Base-by-base conservation (phyloP, 2,329 filamentous ascomycete species). In the Ceratocystis variospora region DNA sequence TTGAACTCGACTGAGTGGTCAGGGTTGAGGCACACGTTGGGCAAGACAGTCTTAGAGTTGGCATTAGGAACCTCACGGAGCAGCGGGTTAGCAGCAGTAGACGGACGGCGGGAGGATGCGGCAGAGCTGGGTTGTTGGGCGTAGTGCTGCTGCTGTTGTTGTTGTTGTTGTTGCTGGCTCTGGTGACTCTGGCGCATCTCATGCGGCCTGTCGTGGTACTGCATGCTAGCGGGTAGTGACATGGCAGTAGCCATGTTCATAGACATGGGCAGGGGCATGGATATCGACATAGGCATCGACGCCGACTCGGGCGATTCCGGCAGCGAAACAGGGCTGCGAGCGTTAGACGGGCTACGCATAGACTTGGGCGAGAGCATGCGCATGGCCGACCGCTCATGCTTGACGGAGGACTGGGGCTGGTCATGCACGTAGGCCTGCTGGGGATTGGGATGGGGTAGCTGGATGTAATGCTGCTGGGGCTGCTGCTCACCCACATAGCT, bases 1-100 rank as follows among this genome's bases (percentile, higher is more conserved):
- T 83, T 81, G 73, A 92, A 93, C 68, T 83, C 80, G 48, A 84
- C 77, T n/a, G 82, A 78, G 28, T 79, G 75, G 0, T 77, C 75
- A 67, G 78, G 76, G 67, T 78, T 74, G 37, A 79, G 76, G 8
- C 78, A 76, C 69, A 77, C 77, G 73, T 80, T 82, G 70, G 75
- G 74, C 3, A 74, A 75, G 67, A 79, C 77, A 10, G 74, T 76
- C 72, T 78, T 79, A 41, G 76, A 72, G 70, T 57, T 50, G 8
- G 63, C 63, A 53, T 68, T 69, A 12, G 69, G 69, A 12, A 65
- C 22, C 1, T 59, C 65, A 0, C 62, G 37, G 4, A 62, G 68
- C 69, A 46, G 68, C 68, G 50, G 67, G 3, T 71, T 66, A 66
- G 78, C 70, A 74, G 74, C 67, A 74, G 77, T 7, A 74, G 73